These are phyloP conservation scores for Fusarium tupiense DNA, from an alignment of 2,329 filamentous ascomycete species.

Conservation along the genomic window DNA sequence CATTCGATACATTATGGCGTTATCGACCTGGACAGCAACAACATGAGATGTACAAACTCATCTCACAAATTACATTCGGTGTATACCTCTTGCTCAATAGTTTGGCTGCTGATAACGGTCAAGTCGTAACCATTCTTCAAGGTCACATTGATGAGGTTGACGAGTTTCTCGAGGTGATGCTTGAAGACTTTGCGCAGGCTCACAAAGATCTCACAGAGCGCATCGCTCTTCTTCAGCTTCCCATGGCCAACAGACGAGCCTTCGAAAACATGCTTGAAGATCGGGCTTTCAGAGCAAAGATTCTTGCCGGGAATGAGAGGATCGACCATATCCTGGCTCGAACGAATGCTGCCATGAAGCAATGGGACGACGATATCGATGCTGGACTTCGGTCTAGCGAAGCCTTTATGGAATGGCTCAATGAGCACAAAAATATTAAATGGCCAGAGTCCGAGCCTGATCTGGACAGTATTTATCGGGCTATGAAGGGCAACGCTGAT, in stretches of 20 bases:
- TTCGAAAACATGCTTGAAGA: constrained; percentile 92
- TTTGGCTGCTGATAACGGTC: constrained; percentile 86
- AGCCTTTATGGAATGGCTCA: constrained; percentile 80
- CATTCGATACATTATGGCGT: constrained; percentile 80
- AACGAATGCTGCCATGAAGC: constrained; percentile 79
- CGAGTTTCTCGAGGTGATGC: constrained; percentile 84
- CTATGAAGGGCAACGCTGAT: constrained; percentile 92
- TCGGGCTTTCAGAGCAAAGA: constrained; percentile 80
- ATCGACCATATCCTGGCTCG: constrained; percentile 90
- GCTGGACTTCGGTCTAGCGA: constrained; percentile 80
- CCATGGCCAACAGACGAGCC: constrained; percentile 81
- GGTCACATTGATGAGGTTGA: constrained; percentile 95
- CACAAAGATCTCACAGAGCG: constrained; percentile 82
- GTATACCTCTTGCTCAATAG: constrained; percentile 87
- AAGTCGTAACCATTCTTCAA: constrained; percentile 90
- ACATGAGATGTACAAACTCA: constrained; percentile 89
- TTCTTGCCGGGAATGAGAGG: constrained; percentile 87
- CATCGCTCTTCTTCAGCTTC: constrained; percentile 81
- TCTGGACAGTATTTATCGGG: constrained; percentile 78
- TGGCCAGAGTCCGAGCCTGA: constrained; percentile 68
- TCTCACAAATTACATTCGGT: constrained; percentile 93
- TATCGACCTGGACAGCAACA: constrained; percentile 78
- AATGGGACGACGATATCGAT: constrained; percentile 80
- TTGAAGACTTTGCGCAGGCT: constrained; percentile 85
- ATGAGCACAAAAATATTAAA: constrained; percentile 68